Evolutionary conservation across 306 rosid genomes (phyloP).

Genomic region (Hippophae tibetana): DNA sequence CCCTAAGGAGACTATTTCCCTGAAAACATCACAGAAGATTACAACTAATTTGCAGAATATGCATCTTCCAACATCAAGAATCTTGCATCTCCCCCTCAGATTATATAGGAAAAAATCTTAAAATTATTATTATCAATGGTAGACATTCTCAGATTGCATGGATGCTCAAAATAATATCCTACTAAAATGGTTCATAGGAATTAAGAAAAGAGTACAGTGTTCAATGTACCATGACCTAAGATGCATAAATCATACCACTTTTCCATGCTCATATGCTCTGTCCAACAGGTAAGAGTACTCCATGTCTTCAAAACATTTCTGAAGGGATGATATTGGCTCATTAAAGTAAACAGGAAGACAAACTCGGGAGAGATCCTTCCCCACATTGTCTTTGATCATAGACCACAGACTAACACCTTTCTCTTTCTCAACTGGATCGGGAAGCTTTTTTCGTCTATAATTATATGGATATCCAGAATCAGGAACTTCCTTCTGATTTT

Average conservation of each 20-base stretch:
- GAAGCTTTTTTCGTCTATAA: conserved; percentile 74
- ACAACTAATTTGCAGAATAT: too few relatives aligned
- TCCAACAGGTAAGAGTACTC: conserved; percentile 90
- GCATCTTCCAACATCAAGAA: too few relatives aligned
- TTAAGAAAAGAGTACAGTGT: conserved; percentile 6
- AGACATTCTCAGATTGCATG: neutral
- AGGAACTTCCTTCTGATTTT: conserved; percentile 19
- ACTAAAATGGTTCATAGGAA: neutral
- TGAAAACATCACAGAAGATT: conserved; percentile 18
- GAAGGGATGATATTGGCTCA: conserved; percentile 96
- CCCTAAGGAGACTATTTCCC: conserved; percentile 83
- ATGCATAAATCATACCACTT: conserved; percentile 43
- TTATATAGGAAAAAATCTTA: too few relatives aligned
- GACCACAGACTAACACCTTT: conserved; percentile 96
- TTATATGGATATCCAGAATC: conserved; percentile 33
- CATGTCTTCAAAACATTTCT: conserved; percentile 90
- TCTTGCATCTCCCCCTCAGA: too few relatives aligned
- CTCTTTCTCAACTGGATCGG: conserved; percentile 91
- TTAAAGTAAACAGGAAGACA: conserved; percentile 99
- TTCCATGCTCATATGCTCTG: conserved; percentile 75
- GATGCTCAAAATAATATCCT: neutral
- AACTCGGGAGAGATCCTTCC: conserved; percentile 90
- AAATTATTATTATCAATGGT: neutral
- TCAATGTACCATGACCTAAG: conserved; percentile 6
- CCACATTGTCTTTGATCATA: conserved; percentile 94